These are phyloP conservation scores for Penicillium sp. DNA, from an alignment of 2,329 filamentous ascomycete species.

Conservation along the genomic window DNA sequence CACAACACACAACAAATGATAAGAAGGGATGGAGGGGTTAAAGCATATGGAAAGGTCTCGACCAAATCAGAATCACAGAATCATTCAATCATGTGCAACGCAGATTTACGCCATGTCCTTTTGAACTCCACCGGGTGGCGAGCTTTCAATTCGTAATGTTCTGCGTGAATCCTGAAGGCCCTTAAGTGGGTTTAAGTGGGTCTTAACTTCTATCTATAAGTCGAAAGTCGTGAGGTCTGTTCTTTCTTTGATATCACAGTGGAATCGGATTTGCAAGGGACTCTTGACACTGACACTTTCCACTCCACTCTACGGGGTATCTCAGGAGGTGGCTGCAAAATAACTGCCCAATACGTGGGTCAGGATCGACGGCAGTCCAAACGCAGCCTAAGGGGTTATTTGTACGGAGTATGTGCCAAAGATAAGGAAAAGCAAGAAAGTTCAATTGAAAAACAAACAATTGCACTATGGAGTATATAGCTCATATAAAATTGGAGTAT, in stretches of 20 bases:
- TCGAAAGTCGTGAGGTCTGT: slow-evolving; percentile 2
- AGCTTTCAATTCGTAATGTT: slow-evolving; percentile 12
- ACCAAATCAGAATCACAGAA: background rate
- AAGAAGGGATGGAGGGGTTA: background rate
- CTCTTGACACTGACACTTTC: background rate
- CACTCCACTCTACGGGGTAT: background rate
- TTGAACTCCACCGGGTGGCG: slow-evolving; percentile 9
- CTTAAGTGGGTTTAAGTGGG: background rate
- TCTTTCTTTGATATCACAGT: background rate
- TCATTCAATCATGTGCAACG: slow-evolving; percentile 1
- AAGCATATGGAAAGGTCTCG: background rate
- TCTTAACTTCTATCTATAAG: slow-evolving; percentile 15
- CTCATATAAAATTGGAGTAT: background rate
- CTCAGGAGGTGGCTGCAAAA: slow-evolving; percentile 3
- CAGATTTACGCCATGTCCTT: background rate
- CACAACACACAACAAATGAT: background rate
- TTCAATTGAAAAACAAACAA: background rate
- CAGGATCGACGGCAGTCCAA: background rate
- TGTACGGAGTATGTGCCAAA: background rate
- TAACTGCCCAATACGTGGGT: background rate
- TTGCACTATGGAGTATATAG: background rate
- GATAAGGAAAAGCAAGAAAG: background rate
- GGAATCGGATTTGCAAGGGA: background rate
- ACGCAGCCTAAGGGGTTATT: background rate
- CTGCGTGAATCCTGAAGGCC: background rate